Percentiles rank a stretch among this genome's conserved stretches.
These are phyloP conservation scores for Umbellularia californica DNA, from an alignment of 164 flowering plant species.

Conservation along the genomic window DNA sequence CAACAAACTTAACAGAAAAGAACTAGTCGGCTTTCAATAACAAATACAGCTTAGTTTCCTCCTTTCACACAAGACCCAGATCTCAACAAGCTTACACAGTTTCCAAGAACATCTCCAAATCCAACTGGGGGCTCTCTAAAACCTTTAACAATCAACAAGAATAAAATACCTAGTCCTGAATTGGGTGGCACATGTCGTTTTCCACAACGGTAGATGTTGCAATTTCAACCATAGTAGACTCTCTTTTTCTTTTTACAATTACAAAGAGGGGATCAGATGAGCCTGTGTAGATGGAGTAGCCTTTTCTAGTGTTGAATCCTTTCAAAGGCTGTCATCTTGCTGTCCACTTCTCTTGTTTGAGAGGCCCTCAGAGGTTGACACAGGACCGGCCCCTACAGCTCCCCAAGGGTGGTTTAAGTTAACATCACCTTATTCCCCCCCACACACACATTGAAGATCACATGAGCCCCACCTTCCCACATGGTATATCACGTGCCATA, in stretches of 20 bases:
- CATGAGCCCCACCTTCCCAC: constrained; percentile 1
- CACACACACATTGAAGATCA: not conserved
- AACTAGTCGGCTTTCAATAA: not conserved
- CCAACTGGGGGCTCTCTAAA: too few species aligned
- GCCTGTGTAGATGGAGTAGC: constrained; percentile 9
- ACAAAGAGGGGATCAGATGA: too few species aligned
- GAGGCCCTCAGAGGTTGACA: constrained; percentile 2
- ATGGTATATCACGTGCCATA: constrained; percentile 20
- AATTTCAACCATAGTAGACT: not conserved
- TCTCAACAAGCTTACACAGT: too few species aligned
- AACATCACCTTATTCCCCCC: constrained; percentile 3
- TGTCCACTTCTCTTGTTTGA: constrained; percentile 20
- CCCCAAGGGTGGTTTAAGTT: not conserved
- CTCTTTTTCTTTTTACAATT: not conserved
- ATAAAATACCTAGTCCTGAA: too few species aligned
- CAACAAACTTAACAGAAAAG: not conserved
- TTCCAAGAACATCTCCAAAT: not conserved
- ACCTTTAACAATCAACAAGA: too few species aligned
- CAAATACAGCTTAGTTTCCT: not conserved
- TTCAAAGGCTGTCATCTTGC: constrained; percentile 24
- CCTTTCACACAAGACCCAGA: not conserved
- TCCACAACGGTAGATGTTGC: too few species aligned
- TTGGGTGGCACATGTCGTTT: too few species aligned
- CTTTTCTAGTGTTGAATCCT: constrained; percentile 3
- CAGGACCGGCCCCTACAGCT: constrained; percentile 26